Conservation (phyloP, 768 basidiomycete genomes). For the Tylopilus rubrobrunneus region DNA sequence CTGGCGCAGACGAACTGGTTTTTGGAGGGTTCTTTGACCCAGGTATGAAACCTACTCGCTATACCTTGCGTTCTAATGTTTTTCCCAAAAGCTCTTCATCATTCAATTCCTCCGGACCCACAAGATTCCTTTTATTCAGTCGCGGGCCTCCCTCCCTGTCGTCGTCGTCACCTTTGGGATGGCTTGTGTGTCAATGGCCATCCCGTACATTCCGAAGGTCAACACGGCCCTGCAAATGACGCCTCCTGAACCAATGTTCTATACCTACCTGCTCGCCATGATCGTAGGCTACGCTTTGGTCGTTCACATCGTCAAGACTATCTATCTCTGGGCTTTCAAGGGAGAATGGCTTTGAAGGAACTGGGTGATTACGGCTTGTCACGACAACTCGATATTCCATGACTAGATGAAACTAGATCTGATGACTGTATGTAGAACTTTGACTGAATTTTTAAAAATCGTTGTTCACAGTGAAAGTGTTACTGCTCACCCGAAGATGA, state of each 20-base stretch:
- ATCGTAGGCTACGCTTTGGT: slow-evolving; percentile 22
- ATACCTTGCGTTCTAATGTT: not conserved
- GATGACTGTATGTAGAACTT: not conserved
- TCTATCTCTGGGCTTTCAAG: slow-evolving; percentile 26
- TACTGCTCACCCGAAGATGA: no score
- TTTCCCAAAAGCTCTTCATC: slow-evolving; percentile 25
- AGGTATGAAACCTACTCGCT: slow-evolving; percentile 19
- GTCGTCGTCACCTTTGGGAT: slow-evolving; percentile 29
- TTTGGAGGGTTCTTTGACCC: slow-evolving; percentile 34
- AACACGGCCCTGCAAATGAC: slow-evolving; percentile 26
- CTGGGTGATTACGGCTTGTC: not conserved
- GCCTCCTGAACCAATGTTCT: slow-evolving; percentile 29
- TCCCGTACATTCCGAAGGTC: slow-evolving; percentile 31
- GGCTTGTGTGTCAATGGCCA: slow-evolving; percentile 31
- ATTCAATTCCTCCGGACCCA: slow-evolving; percentile 31
- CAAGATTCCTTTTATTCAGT: slow-evolving; percentile 31
- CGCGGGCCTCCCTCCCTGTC: slow-evolving; percentile 27
- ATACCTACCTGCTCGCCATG: slow-evolving; percentile 22
- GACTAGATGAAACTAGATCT: not conserved
- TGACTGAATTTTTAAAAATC: not conserved
- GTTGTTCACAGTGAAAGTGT: not conserved
- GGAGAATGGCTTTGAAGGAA: slow-evolving; percentile 28
- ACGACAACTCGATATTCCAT: not conserved
- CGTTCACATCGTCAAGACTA: slow-evolving; percentile 25
- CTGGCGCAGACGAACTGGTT: slow-evolving; percentile 37